Evolutionary conservation across 2,329 filamentous ascomycete species (phyloP), one percentile per base, ranked within the genome.

Genomic region (Tolypocladium pustulatum): DNA sequence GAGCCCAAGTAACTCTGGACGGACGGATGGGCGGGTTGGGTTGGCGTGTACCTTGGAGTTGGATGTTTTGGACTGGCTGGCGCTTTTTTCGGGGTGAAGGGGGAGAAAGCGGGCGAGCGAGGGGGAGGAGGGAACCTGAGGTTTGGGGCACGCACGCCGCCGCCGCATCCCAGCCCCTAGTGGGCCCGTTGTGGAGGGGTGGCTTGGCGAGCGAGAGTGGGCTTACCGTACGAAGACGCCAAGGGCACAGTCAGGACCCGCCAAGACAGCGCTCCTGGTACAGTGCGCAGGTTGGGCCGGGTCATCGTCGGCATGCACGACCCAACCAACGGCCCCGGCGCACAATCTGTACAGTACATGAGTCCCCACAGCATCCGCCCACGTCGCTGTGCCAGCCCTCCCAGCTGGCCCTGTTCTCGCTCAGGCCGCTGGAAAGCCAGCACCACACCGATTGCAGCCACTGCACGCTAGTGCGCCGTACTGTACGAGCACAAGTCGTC

Each of bases 1-100:
- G 60, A 66, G 64, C 65, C 63, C 68, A 76, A 73, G 74, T 76
- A 75, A 72, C 72, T 75, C 67, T 64, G 64, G 55, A 40, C n/a
- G 54, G 54, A 46, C 54, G 54, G 36, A 53, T 22, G 58, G 36
- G 51, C 46, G 46, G 51, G 41, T 56, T 55, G 52, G 56, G 52
- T 57, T 51, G 36, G 40, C 43, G 41, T 55, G 58, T 58, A 68
- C 65, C 66, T 69, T 64, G 68, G 62, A 61, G 65, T 66, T 69
- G 64, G 71, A 73, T 71, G 70, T 71, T 73, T 73, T 71, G 69
- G 70, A 69, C 66, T 68, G 68, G 67, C 54, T 69, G 64, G 66
- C 61, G 37, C 66, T 69, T 65, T 70, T 70, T 71, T 67, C 63
- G 65, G 68, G 65, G 68, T 65, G 64, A 68, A 64, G 65, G 63